Conservation (phyloP, 768 basidiomycete genomes). For the Podaxis sp. region DNA sequence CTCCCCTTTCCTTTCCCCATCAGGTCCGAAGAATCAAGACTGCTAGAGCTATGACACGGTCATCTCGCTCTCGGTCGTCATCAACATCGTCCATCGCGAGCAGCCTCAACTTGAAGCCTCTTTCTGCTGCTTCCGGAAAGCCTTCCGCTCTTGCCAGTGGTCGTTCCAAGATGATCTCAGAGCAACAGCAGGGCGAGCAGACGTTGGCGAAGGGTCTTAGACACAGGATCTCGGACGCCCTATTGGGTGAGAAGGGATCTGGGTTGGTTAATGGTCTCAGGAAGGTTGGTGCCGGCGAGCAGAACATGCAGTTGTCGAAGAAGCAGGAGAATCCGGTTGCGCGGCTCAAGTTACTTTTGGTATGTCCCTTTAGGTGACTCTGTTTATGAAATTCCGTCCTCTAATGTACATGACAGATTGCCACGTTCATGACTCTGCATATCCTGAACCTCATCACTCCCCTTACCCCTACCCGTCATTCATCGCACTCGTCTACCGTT, state of each 20-base stretch:
- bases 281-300: conserved; percentile 17
- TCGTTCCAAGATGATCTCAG: conserved; percentile 3
- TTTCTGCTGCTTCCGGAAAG: conserved; percentile 23
- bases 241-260: conserved; percentile 40
- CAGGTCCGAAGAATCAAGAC: conserved; percentile 73
- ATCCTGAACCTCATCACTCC: conserved; percentile 92
- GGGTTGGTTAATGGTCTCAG: conserved; percentile 23
- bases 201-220: conserved; percentile 24
- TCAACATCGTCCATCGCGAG: conserved; percentile 19
- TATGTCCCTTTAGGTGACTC: conserved; percentile 30
- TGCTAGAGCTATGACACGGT: conserved; percentile 46
- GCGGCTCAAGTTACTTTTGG: conserved; percentile 84
- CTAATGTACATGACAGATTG: conserved; percentile 50
- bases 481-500: conserved; percentile 24
- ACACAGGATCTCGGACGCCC: conserved; percentile 25
- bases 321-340: conserved; percentile 80
- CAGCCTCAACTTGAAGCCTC: conserved; percentile 30
- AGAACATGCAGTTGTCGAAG: conserved; percentile 21
- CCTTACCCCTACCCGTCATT: conserved; percentile 61
- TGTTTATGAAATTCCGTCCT: background rate
- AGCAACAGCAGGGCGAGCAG: background rate
- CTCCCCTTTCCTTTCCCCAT: conserved; percentile 8
- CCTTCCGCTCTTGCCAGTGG: conserved; percentile 18
- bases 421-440: conserved; percentile 88
- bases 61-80: conserved; percentile 25